phyloP scores from a whole-genome alignment of 1,284 basidiomycete genomes.

The Puccinia novopanici region DNA sequence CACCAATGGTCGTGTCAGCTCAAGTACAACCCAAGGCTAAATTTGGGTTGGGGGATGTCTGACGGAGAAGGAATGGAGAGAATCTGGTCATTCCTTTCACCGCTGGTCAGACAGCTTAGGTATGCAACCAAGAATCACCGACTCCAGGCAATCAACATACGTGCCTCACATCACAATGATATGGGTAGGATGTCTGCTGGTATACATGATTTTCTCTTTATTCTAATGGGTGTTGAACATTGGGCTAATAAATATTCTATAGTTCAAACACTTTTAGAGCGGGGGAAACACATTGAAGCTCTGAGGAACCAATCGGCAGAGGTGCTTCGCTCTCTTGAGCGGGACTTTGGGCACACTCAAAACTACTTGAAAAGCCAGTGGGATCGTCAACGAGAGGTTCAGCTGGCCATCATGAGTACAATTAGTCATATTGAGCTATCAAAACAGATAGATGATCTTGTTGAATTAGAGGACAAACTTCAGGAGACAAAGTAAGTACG shows the following conservation, averaged over 20 bases:
- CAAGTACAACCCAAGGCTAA: slow-evolving; percentile 8
- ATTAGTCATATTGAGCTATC: background rate
- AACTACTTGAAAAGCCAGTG: background rate
- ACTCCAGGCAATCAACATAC: background rate
- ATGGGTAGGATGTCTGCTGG: background rate
- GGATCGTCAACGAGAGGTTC: background rate
- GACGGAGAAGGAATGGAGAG: slow-evolving; percentile 17
- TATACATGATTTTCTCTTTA: no score
- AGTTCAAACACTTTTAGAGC: background rate
- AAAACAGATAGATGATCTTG: slow-evolving; percentile 10
- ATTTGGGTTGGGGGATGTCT: slow-evolving; percentile 7
- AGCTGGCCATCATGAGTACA: background rate
- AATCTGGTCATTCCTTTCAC: slow-evolving; percentile 1
- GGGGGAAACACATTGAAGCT: background rate
- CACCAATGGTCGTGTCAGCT: slow-evolving; percentile 19
- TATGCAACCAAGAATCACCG: slow-evolving; percentile 21
- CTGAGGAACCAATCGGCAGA: background rate
- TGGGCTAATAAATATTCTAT: background rate
- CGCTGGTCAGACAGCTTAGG: background rate
- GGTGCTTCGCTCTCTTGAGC: background rate
- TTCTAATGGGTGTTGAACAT: no score
- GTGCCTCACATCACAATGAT: slow-evolving; percentile 1
- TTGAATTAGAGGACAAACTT: background rate
- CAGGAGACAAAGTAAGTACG: background rate
- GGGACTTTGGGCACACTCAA: background rate